Evolutionary conservation across 1,284 basidiomycete species (phyloP).

Genomic region (Boletus holoroseus): DNA sequence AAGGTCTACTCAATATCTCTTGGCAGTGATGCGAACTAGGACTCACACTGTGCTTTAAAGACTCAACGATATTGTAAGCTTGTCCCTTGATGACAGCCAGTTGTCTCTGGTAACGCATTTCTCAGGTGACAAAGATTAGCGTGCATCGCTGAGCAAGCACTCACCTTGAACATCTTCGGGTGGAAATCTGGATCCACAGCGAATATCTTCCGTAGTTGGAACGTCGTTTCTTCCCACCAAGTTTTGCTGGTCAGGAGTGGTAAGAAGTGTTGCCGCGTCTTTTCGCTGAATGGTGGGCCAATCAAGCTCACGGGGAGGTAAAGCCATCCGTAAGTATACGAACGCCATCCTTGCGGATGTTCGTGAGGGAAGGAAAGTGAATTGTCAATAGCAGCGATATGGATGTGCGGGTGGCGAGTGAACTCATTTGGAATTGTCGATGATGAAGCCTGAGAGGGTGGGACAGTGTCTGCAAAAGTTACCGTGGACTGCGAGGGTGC

Average conservation of each 20-base stretch:
- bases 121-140: conserved; percentile 6
- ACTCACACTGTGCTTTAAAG: conserved; percentile 62
- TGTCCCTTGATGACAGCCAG: conserved; percentile 89
- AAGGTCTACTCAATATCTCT: conserved; percentile 2
- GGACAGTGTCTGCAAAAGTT: conserved; percentile 35
- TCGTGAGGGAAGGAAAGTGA: conserved; percentile 87
- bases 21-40: background rate
- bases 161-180: conserved; percentile 76
- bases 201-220: conserved; percentile 71
- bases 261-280: conserved; percentile 77
- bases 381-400: conserved; percentile 90
- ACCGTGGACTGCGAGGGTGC: conserved; percentile 38
- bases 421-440: conserved; percentile 38
- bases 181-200: conserved; percentile 80
- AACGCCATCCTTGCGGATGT: conserved; percentile 85
- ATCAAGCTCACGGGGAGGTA: conserved; percentile 84
- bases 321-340: conserved; percentile 89
- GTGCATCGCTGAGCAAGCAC: conserved; percentile 18
- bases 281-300: conserved; percentile 76
- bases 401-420: conserved; percentile 56
- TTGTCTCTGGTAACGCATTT: conserved; percentile 54
- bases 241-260: conserved; percentile 74
- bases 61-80: conserved; percentile 85
- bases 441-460: conserved; percentile 32
- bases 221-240: conserved; percentile 90